A percentile compares a stretch with the other conserved stretches of the same genome.
These are phyloP conservation scores for Botrytis galanthina DNA, from an alignment of 2,329 filamentous ascomycete genomes.

Conservation along the genomic window DNA sequence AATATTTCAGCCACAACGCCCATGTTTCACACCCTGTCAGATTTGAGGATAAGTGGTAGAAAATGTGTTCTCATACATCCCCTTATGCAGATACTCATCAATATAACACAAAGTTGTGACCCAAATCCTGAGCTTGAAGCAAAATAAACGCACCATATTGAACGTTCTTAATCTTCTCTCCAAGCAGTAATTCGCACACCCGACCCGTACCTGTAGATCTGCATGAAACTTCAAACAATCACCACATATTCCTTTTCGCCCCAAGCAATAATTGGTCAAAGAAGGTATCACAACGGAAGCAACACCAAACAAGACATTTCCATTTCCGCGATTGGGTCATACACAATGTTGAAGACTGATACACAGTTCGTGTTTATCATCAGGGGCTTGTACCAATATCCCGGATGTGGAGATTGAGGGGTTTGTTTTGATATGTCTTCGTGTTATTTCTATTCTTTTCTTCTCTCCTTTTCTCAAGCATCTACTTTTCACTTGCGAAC, in stretches of 20 bases:
- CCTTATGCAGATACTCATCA: background rate
- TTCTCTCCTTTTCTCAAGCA: background rate
- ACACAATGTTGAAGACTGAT: background rate
- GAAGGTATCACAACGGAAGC: background rate
- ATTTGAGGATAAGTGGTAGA: background rate
- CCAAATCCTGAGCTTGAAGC: background rate
- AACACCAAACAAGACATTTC: background rate
- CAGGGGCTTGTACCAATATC: background rate
- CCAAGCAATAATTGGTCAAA: background rate
- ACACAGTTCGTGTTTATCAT: background rate
- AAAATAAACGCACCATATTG: background rate
- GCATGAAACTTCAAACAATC: background rate
- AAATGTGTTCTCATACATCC: background rate
- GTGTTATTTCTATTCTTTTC: background rate
- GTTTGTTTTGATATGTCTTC: background rate
- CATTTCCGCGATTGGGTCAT: background rate
- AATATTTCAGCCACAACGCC: constrained; percentile 8
- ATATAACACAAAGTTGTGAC: background rate
- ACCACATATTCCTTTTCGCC: background rate
- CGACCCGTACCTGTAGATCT: background rate
- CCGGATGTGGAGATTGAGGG: background rate
- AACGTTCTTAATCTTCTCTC: background rate
- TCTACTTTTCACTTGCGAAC: background rate
- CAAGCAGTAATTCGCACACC: too few relatives aligned
- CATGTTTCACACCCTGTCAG: background rate